Conservation (phyloP, 257 asterid genomes). For the Buddleja alternifolia region DNA sequence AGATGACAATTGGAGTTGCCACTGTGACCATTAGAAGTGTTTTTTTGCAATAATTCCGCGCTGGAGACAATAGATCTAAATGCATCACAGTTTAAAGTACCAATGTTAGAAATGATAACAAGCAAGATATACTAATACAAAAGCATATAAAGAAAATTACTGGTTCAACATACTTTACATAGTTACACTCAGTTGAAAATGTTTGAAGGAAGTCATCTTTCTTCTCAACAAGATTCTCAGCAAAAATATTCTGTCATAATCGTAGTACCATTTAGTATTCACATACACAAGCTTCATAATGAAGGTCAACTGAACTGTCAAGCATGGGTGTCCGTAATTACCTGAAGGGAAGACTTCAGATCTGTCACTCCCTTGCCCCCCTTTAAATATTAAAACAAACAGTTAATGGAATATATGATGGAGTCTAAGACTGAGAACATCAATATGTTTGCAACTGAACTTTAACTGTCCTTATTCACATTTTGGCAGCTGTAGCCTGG, state of each 20-base stretch:
- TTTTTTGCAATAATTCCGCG: constrained; percentile 53
- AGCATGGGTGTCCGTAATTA: constrained; percentile 28
- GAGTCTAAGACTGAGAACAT: constrained; percentile 24
- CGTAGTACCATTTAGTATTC: constrained; percentile 19
- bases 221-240: constrained; percentile 75
- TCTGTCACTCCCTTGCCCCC: constrained; percentile 96
- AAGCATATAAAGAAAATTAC: neutral
- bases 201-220: constrained; percentile 84
- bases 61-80: constrained; percentile 64
- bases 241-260: constrained; percentile 75
- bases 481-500: constrained; percentile 2
- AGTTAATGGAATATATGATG: constrained; percentile 30
- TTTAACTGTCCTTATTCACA: constrained; percentile 7
- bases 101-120: constrained; percentile 15
- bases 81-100: constrained; percentile 29
- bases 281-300: constrained; percentile 18
- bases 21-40: constrained; percentile 41
- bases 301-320: constrained; percentile 20
- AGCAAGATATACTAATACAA: constrained; percentile 9
- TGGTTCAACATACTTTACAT: constrained; percentile 61
- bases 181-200: constrained; percentile 65
- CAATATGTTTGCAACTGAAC: constrained; percentile 11
- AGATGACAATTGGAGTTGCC: constrained; percentile 37
- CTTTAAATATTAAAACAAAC: constrained; percentile 40
- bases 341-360: constrained; percentile 81